Conservation (phyloP, 2,329 filamentous ascomycete genomes). For the Verticillium klebahnii region DNA sequence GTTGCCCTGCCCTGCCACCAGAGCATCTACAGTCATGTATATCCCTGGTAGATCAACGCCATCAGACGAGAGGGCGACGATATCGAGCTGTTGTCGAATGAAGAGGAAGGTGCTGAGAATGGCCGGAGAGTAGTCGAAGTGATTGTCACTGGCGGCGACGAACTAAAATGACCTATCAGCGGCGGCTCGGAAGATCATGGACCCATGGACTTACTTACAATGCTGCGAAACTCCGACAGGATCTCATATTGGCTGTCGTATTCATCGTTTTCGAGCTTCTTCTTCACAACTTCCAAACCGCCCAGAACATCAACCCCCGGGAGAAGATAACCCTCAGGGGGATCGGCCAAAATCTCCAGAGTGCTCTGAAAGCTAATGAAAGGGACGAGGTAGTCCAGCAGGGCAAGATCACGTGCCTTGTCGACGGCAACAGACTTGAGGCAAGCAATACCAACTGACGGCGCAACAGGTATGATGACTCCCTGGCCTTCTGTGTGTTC, state of each 20-base stretch:
- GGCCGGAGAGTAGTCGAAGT: constrained; percentile 13
- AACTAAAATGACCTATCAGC: background rate
- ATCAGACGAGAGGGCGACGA: constrained; percentile 14
- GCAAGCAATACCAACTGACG: constrained; percentile 1
- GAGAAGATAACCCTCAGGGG: constrained; percentile 13
- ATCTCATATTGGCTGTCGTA: constrained; percentile 13
- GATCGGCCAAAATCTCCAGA: constrained; percentile 10
- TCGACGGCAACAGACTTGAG: constrained; percentile 9
- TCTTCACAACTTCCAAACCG: constrained; percentile 11
- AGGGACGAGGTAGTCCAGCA: constrained; percentile 14
- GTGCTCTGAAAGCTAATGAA: constrained; percentile 14
- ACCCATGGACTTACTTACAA: background rate
- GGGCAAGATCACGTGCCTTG: constrained; percentile 5
- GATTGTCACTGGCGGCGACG: constrained; percentile 9
- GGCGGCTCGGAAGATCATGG: background rate
- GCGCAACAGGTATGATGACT: background rate
- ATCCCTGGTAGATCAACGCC: constrained; percentile 6
- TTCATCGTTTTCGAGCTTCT: constrained; percentile 7
- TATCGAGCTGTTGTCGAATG: background rate
- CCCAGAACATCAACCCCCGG: constrained; percentile 12
- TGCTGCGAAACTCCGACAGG: constrained; percentile 7
- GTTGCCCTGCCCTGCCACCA: background rate
- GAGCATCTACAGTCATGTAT: constrained; percentile 1
- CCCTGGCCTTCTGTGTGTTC: background rate
- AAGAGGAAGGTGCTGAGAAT: constrained; percentile 9